phyloP scores from a whole-genome alignment of 2,329 filamentous ascomycete species.

The Claviceps monticola region DNA sequence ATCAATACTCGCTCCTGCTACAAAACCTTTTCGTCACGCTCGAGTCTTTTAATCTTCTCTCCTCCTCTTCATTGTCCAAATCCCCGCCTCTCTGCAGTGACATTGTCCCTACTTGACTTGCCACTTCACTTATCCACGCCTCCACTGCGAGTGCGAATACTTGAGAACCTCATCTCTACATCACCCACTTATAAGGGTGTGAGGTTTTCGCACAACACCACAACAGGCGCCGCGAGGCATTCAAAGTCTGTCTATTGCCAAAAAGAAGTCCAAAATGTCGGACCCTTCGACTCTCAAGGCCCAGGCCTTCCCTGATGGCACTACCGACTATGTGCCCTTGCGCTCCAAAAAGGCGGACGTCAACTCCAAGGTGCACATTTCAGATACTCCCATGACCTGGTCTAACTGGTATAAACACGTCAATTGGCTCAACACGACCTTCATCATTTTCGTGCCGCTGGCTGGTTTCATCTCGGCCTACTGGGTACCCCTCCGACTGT shows the following conservation, averaged over 20 bases:
- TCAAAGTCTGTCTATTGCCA: not conserved
- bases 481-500: slow-evolving; percentile 60
- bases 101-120: not conserved
- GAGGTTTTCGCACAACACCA: not conserved
- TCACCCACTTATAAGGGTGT: not conserved
- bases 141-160: not conserved
- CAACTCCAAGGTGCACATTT: slow-evolving; percentile 66
- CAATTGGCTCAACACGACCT: slow-evolving; percentile 79
- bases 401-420: slow-evolving; percentile 84
- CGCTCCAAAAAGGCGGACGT: slow-evolving; percentile 32
- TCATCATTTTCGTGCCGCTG: slow-evolving; percentile 68
- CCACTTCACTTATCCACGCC: not conserved
- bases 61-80: not conserved
- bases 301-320: slow-evolving; percentile 36
- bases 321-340: slow-evolving; percentile 39
- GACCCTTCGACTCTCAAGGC: slow-evolving; percentile 16
- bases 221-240: not conserved
- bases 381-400: slow-evolving; percentile 65
- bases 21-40: not conserved
- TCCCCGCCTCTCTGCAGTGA: not conserved
- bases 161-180: not conserved
- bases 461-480: slow-evolving; percentile 59
- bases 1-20: slow-evolving; percentile 2
- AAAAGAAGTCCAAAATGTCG: slow-evolving; percentile 1
- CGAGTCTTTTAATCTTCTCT: not conserved